Conservation (phyloP, 2,329 filamentous ascomycete species). For the Clarireedia paspali region DNA sequence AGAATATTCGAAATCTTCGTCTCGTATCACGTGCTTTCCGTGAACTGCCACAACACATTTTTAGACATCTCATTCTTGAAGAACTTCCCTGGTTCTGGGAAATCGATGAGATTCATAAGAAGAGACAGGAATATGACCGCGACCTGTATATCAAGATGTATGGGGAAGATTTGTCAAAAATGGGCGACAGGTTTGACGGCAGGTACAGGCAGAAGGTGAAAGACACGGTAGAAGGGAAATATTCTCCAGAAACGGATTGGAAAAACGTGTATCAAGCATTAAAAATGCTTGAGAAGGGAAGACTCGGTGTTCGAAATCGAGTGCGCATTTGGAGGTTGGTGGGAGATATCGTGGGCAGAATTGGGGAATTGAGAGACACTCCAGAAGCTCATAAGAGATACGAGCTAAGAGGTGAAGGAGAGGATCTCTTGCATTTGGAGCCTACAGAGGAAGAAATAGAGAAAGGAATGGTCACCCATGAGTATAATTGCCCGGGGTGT, state of each 20-base stretch:
- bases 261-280: slow-evolving; percentile 5
- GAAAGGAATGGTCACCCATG: background rate
- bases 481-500: background rate
- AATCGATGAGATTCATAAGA: slow-evolving; percentile 5
- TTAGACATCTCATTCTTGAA: slow-evolving; percentile 6
- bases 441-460: background rate
- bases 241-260: slow-evolving; percentile 3
- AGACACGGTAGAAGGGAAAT: background rate
- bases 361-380: slow-evolving; percentile 1
- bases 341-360: slow-evolving; percentile 6
- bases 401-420: background rate
- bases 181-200: background rate
- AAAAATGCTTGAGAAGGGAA: slow-evolving; percentile 4
- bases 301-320: slow-evolving; percentile 7
- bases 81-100: slow-evolving; percentile 13
- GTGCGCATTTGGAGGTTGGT: slow-evolving; percentile 4
- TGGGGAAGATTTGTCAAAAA: slow-evolving; percentile 4
- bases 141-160: background rate
- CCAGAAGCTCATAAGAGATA: background rate
- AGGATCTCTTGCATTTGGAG: background rate
- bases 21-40: slow-evolving; percentile 6
- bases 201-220: slow-evolving; percentile 1
- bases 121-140: background rate
- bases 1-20: background rate
- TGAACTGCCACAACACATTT: slow-evolving; percentile 2